Evolutionary conservation across 495 filamentous ascomycete genomes (phyloP), one percentile per base, ranked within the genome.

Genomic region (Daldinia vernicosa): DNA sequence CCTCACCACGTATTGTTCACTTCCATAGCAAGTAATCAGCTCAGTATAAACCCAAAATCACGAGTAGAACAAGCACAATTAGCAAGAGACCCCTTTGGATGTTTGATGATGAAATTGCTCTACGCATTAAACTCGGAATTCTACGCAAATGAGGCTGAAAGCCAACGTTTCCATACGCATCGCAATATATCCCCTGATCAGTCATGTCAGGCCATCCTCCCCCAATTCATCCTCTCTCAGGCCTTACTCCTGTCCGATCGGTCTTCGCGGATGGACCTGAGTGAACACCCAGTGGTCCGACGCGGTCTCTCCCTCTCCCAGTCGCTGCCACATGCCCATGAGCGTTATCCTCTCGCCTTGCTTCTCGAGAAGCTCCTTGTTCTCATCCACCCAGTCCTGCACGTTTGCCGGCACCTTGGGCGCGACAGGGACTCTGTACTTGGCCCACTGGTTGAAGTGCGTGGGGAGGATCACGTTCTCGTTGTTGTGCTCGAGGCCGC

Each of bases 381-480:
- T 51, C 19, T 19, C 12, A 9, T 6, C 14, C 7, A 40, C n/a
- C 66, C 59, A 63, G 4, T 51, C 22, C 6, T 15, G 30, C 2
- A 58, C 17, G n/a, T 43, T 52, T 22, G 11, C 6, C 33, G 45
- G 37, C 0, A 15, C 4, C 19, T 43, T 51, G 4, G 30, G 14
- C 15, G 4, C 1, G n/a, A 30, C 7, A 0, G 15, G 53, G 0
- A 63, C 17, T 17, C 17, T 6, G 17, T 69, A 69, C 14, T 30
- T 47, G 52, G 4, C 7, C 59, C 59, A 69, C 32, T 63, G 52
- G 9, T 59, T 59, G 43, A 43, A 69, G 26, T 63, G 66, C 4
- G 66, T 69, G 15, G 60, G 66, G 15, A 63, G 53, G 2, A 63
- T 1, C 2, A 12, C 19, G n/a, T 24, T n/a, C 14, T 28, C 8